Evolutionary conservation across 2,329 filamentous ascomycete genomes (phyloP), one percentile per base, ranked within the genome.

Genomic region (Huntiella omanensis): DNA sequence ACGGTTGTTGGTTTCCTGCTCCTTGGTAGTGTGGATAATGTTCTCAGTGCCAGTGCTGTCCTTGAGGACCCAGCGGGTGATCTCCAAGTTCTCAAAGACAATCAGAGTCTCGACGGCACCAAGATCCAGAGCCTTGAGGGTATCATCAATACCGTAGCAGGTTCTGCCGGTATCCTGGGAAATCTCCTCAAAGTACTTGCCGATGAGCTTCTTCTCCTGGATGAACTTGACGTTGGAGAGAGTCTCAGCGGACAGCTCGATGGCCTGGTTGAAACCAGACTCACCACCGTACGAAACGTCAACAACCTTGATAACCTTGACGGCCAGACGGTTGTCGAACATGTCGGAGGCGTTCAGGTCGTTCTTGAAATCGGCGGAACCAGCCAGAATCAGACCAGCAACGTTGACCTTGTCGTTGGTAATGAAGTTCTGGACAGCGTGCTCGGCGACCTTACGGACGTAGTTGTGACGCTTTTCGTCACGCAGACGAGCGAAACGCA

Each of bases 381-480:
- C 91, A 53, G 91, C 91, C 53, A 98, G 73, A 60, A 98, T 92
- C 51, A 98, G 67, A 57, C 91, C 92, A 50, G 84, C 86, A 42
- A 96, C 88, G 63, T 98, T 98, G 66, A 93, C 83, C 70, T 96
- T 98, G 71, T 98, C 91, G 61, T 80, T 81, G 57, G 87, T 94
- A 64, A 98, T 95, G 65, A 93, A 98, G 66, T 96, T 96, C 65
- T 98, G 92, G 45, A 98, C 91, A 33, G 91, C 91, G 67, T 95
- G 66, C 64, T 98, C 91, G 58, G 91, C 85, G 52, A 98, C 92
- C 69, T 98, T 98, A 60, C 91, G 86, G 56, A 98, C 91, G 63
- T 98, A 98, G 70, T 98, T 98, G 77, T 98, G 91, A 55, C 91
- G 87, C 70, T 98, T 98, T 67, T 98, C 91, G 65, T 98, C 91